Evolutionary conservation across 179 eudicot species (phyloP), one percentile per base, ranked within the genome.

Genomic region (Silene noctiflora): DNA sequence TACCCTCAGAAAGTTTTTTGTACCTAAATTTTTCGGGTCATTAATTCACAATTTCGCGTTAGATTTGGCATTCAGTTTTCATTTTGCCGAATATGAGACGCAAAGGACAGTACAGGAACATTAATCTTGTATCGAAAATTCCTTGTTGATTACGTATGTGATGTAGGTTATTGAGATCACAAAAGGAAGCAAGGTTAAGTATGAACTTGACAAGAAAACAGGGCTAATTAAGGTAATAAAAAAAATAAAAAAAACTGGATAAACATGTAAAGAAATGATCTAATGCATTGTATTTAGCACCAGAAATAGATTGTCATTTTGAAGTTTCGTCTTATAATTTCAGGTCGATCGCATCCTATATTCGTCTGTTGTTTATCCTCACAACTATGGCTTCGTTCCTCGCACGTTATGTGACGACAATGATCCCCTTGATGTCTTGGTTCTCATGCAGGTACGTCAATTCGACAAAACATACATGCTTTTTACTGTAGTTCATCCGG

Each of bases 281-380:
- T 12, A 14, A 42, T n/a, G 31, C 42, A 39, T 56, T 58, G 21
- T 6, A 20, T 13, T 68, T 59, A 20, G 19, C 19, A 53, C 39
- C 25, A 9, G 4, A 31, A 22, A 46, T 20, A 33, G 9, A 39
- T 6, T 33, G 33, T 6, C 56, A 35, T 21, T 67, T 2, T 27
- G 59, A 19, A 66, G 5, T 3, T 33, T 72, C 27, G 20, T 70
- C 59, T 69, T 71, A 39, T 10, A 67, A 39, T 16, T 9, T 14
- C 80, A 93, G 97, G 97, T 93, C 64, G 98, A 93, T 76, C 95
- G 97, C 12, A 72, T 93, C 72, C 81, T 93, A 22, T 93, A 93
- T 77, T 93, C 98, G 7, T 93, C 97, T 0, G 95, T 91, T 70
- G 98, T 91, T 17, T 93, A 93, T 76, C 98, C 98, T 77, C 98